Evolutionary conservation across 257 asterid species (phyloP).

Genomic region (Echium plantagineum): DNA sequence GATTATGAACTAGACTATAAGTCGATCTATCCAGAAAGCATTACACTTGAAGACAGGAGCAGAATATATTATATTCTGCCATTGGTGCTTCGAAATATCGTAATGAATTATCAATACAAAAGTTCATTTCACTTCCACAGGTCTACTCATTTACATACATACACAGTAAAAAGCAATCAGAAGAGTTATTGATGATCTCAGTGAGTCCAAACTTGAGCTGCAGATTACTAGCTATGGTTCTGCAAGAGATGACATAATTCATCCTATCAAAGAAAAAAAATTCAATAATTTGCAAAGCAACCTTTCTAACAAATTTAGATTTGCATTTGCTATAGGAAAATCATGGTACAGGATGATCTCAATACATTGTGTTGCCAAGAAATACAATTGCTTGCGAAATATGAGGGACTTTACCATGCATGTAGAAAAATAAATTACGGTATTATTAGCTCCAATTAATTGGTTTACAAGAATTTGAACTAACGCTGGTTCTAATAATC

Average conservation of each 20-base stretch:
- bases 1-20: no score
- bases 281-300: background rate
- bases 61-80: background rate
- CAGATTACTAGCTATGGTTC: background rate
- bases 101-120: background rate
- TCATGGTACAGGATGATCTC: background rate
- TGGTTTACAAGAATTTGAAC: no score
- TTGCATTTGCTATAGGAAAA: background rate
- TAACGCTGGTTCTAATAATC: no score
- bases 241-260: background rate
- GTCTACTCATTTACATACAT: background rate
- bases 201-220: background rate
- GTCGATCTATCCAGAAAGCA: background rate
- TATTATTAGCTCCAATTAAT: no score
- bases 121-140: background rate
- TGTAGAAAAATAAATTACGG: no score
- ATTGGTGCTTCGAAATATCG: background rate
- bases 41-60: background rate
- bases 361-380: no score
- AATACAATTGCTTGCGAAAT: no score
- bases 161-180: background rate
- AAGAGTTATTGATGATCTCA: background rate
- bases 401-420: no score
- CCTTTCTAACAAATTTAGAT: background rate
- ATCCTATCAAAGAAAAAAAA: background rate